Evolutionary conservation across 768 basidiomycete genomes (phyloP).

Genomic region (Hypsizygus marmoreus): DNA sequence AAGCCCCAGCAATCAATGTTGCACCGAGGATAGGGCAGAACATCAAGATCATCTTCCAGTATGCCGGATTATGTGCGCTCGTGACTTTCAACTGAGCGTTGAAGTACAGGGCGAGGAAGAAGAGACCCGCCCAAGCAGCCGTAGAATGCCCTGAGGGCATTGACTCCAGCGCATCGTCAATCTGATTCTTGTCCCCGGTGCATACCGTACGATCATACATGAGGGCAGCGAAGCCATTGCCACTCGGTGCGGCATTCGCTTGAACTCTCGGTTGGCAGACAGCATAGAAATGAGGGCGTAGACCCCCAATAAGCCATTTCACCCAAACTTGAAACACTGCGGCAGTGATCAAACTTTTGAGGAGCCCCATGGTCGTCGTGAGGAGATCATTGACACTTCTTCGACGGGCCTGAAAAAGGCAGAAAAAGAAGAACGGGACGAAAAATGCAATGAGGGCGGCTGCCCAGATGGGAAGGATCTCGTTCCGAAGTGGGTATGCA

Average conservation of each 20-base stretch:
- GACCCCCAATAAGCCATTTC: constrained; percentile 55
- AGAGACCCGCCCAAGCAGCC: constrained; percentile 57
- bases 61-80: constrained; percentile 59
- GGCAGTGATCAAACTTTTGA: constrained; percentile 46
- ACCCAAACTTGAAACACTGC: constrained; percentile 47
- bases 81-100: constrained; percentile 62
- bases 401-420: constrained; percentile 53
- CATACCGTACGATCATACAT: constrained; percentile 57
- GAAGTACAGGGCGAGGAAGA: constrained; percentile 47
- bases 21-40: constrained; percentile 60
- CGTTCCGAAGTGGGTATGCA: constrained; percentile 50
- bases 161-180: constrained; percentile 57
- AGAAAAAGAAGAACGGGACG: constrained; percentile 56
- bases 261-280: constrained; percentile 51
- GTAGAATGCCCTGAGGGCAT: constrained; percentile 62
- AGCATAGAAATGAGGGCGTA: constrained; percentile 52
- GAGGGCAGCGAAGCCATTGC: constrained; percentile 47
- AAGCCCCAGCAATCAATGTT: constrained; percentile 52
- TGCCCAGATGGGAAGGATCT: constrained; percentile 56
- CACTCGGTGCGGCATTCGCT: constrained; percentile 28
- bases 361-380: constrained; percentile 53
- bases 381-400: constrained; percentile 47
- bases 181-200: constrained; percentile 55
- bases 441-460: constrained; percentile 56
- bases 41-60: constrained; percentile 64